Evolutionary conservation across 2,329 filamentous ascomycete genomes (phyloP), one percentile per base, ranked within the genome.

Genomic region (Canariomyces notabilis): DNA sequence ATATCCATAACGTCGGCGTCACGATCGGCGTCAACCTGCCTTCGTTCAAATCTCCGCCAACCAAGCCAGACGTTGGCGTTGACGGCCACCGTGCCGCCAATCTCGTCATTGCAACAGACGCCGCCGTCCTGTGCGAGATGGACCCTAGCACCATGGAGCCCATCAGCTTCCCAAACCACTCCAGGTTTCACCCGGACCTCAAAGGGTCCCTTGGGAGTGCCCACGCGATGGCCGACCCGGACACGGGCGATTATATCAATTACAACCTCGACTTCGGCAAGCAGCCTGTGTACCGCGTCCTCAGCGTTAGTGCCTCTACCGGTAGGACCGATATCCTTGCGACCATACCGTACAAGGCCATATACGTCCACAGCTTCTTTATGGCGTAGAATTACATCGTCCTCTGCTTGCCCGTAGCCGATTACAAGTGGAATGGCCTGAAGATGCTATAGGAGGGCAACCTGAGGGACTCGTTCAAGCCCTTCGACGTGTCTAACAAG

Each of bases 341-440:
- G 3, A 82, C 76, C 0, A 77, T 93, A 49, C 67, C 71, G 3
- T 61, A 74, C 3, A 67, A 67, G 2, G 68, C 84, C 0, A 82
- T 85, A 0, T 94, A 93, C 57, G 79, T 94, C n/a, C 89, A 94
- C 66, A 91, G 87, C 7, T 75, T 91, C 57, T 88, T 89, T 57
- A 65, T 94, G 20, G 85, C 86, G 0, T 67, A 79, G 14, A 79
- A 82, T 56, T 85, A 83, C 57, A 79, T 90, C 2, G 67, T 93
- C 0, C 68, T 94, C 5, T 89, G 85, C 59, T 67, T 93, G 1
- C 89, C 85, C 57, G 80, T 79, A 14, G 74, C 83, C 0, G 80
- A 83, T 52, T 72, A 81, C 33, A 73, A 67, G 2, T 70, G 67
- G 55, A 68, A 66, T 8, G 87, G 87, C 0, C 49, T 82, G 1